A percentile compares a stretch with the other conserved stretches of the same genome.
phyloP scores from a whole-genome alignment of 1,284 basidiomycete species.

The Sanghuangporus sanghuang region DNA sequence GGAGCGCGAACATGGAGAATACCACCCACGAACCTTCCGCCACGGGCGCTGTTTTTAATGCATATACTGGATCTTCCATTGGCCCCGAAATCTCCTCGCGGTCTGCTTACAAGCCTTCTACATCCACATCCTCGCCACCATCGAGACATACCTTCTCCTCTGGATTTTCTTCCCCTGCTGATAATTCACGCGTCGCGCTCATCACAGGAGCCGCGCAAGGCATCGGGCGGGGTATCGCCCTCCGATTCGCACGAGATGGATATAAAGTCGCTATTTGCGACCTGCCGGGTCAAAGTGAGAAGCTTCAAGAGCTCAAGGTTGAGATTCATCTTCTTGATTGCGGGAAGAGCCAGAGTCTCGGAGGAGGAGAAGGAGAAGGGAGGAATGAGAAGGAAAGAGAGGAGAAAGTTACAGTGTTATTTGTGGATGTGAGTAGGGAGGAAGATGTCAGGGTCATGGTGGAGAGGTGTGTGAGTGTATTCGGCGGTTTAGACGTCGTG shows the following conservation, averaged over 20 bases:
- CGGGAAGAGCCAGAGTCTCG: background rate
- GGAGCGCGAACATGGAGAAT: too few relatives aligned
- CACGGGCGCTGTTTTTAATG: too few relatives aligned
- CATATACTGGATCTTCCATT: too few relatives aligned
- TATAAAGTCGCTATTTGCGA: constrained; percentile 19
- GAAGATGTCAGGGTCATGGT: constrained; percentile 15
- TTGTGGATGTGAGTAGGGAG: constrained; percentile 16
- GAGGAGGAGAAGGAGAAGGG: background rate
- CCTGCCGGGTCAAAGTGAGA: constrained; percentile 3
- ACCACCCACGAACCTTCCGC: too few relatives aligned
- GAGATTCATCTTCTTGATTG: background rate
- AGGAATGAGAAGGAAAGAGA: background rate
- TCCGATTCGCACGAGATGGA: constrained; percentile 18
- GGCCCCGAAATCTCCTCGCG: too few relatives aligned
- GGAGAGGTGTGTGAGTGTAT: background rate
- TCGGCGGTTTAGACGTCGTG: constrained; percentile 19
- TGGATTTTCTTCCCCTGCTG: background rate
- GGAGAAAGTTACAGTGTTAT: background rate
- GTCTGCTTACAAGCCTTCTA: too few relatives aligned
- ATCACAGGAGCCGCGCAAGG: constrained; percentile 22
- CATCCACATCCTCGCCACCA: too few relatives aligned
- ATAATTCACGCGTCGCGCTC: background rate
- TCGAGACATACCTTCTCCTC: background rate
- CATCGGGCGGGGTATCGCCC: constrained; percentile 19
- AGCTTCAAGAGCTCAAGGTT: background rate